Evolutionary conservation across 495 filamentous ascomycete genomes (phyloP).

Genomic region (Hypomontagnella submonticulosa): DNA sequence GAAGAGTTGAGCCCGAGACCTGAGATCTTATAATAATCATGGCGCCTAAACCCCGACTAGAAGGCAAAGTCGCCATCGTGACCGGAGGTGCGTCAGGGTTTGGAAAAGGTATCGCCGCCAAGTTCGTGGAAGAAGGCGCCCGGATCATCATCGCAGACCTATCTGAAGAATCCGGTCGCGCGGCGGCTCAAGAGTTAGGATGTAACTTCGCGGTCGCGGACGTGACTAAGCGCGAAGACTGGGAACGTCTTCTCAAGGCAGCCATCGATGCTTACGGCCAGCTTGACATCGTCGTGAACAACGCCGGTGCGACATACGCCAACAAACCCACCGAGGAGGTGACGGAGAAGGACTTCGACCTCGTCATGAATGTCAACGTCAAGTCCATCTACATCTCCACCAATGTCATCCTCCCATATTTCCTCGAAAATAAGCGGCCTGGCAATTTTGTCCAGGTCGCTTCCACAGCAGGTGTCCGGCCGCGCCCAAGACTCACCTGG

Average conservation of each 20-base stretch:
- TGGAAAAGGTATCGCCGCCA: slow-evolving; percentile 65
- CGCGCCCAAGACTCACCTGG: slow-evolving; percentile 74
- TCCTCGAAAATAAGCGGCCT: slow-evolving; percentile 66
- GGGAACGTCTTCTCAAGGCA: slow-evolving; percentile 59
- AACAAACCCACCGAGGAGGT: slow-evolving; percentile 73
- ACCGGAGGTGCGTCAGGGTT: slow-evolving; percentile 68
- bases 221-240: slow-evolving; percentile 62
- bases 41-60: slow-evolving; percentile 48
- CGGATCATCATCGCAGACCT: slow-evolving; percentile 70
- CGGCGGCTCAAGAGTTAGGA: slow-evolving; percentile 52
- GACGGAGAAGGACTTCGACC: slow-evolving; percentile 73
- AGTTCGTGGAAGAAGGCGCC: slow-evolving; percentile 68
- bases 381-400: slow-evolving; percentile 70
- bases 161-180: slow-evolving; percentile 62
- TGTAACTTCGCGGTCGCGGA: slow-evolving; percentile 60
- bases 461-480: slow-evolving; percentile 70
- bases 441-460: slow-evolving; percentile 75
- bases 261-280: slow-evolving; percentile 62
- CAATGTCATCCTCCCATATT: slow-evolving; percentile 62
- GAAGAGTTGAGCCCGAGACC: neutral
- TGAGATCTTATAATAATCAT: slow-evolving; percentile 20
- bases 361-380: slow-evolving; percentile 73
- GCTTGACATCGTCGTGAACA: slow-evolving; percentile 72
- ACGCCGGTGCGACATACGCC: slow-evolving; percentile 75
- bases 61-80: slow-evolving; percentile 64